Evolutionary conservation across 2,329 filamentous ascomycete species (phyloP).

Genomic region (Epichloe glyceriae): DNA sequence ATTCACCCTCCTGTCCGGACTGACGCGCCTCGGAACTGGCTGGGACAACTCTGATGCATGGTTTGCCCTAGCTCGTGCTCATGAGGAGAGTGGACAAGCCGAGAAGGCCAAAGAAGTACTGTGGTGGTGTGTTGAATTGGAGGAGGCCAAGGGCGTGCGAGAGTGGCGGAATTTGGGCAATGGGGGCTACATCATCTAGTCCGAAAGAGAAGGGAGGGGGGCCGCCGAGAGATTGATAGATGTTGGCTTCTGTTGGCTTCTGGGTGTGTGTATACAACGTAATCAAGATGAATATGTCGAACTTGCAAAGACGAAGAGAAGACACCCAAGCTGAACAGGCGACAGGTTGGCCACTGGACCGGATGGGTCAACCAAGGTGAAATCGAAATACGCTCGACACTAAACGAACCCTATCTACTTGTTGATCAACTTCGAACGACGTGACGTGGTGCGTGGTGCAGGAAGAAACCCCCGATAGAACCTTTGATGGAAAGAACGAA

Average conservation of each 20-base stretch:
- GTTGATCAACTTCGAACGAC: too few species aligned
- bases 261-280: neutral
- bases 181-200: conserved; percentile 46
- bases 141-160: conserved; percentile 70
- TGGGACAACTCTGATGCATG: conserved; percentile 94
- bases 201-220: neutral
- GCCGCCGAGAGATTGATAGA: too few species aligned
- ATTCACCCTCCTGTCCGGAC: conserved; percentile 63
- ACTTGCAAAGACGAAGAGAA: too few species aligned
- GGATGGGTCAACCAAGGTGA: too few species aligned
- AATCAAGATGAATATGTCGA: neutral
- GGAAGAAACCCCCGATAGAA: too few species aligned
- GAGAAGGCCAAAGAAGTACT: conserved; percentile 85
- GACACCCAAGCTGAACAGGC: too few species aligned
- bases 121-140: conserved; percentile 96
- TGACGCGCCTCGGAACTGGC: conserved; percentile 74
- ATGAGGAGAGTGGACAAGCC: conserved; percentile 73
- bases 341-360: too few species aligned
- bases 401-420: too few species aligned
- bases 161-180: conserved; percentile 61
- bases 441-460: too few species aligned
- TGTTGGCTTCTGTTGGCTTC: neutral
- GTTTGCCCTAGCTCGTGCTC: conserved; percentile 74
- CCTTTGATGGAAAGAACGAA: too few species aligned
- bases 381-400: too few species aligned